Percentiles rank a stretch among this genome's conserved stretches.
Evolutionary conservation across 805 yeast species (phyloP).

Genomic region (Cyberlindnera mississippiensis): DNA sequence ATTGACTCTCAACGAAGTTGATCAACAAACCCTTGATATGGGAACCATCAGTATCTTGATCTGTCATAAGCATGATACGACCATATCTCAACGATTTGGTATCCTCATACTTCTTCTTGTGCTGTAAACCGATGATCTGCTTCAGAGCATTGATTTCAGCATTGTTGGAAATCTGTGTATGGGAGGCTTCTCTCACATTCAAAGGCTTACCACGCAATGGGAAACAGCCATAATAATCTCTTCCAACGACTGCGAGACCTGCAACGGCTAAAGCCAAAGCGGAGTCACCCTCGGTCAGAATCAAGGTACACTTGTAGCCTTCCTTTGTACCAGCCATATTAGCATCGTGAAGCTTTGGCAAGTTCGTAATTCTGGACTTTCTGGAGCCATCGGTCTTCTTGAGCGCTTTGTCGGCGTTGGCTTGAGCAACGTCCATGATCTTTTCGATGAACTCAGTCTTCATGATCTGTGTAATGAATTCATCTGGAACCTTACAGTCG

Average conservation of each 20-base stretch:
- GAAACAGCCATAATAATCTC: conserved; percentile 92
- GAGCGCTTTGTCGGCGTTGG: conserved; percentile 82
- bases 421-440: conserved; percentile 77
- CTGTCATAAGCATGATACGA: conserved; percentile 98
- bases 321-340: conserved; percentile 93
- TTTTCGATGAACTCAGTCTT: conserved; percentile 69
- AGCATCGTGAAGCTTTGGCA: conserved; percentile 90
- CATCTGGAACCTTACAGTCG: conserved; percentile 70
- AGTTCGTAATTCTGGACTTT: conserved; percentile 81
- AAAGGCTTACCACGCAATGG: conserved; percentile 93
- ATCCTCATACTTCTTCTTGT: conserved; percentile 76
- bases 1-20: conserved; percentile 87
- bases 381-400: conserved; percentile 86
- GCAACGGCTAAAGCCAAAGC: conserved; percentile 90
- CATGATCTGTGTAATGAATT: conserved; percentile 65
- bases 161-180: conserved; percentile 92
- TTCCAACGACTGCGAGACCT: conserved; percentile 91
- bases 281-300: conserved; percentile 96
- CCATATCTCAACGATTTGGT: conserved; percentile 83
- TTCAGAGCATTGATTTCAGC: conserved; percentile 93
- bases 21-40: conserved; percentile 95
- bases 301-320: conserved; percentile 87
- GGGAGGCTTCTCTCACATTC: conserved; percentile 93
- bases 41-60: conserved; percentile 99
- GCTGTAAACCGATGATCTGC: conserved; percentile 93